Evolutionary conservation across 2,329 filamentous ascomycete genomes (phyloP), one percentile per base, ranked within the genome.

Genomic region (Triangularia setosa): DNA sequence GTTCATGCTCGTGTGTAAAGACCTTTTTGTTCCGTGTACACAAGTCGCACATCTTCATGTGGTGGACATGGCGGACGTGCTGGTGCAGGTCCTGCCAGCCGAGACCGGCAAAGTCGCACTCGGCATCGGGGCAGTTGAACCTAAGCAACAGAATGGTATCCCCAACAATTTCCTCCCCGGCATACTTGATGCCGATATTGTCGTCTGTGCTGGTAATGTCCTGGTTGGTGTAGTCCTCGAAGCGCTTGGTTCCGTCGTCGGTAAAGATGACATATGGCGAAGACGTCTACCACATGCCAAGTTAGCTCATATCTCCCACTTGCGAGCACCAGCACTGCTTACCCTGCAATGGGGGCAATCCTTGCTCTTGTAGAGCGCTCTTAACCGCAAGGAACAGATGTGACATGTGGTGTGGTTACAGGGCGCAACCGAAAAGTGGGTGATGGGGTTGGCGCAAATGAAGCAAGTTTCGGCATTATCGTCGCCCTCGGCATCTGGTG

Each of bases 371-470:
- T 98, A 99, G 54, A 99, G 80, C 0, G 94, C 95, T 71, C 95
- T 87, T 86, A 98, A 87, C 65, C 95, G 87, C 70, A 99, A 80
- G 9, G 93, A 90, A 77, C 95, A 99, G 69, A 98, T 97, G 79
- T 99, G 95, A 75, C 95, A 99, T 58, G 94, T 97, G 64, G 91
- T 86, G 79, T 99, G 95, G 77, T 97, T 98, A 79, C 95, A 99
- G 21, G 95, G 94, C 30, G 93, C 88, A 69, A 99, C 87, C 9
- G 93, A 90, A 71, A 92, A 88, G 79, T 98, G 93, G 58, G 90
- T 87, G 57, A 99, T 89, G 1, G 89, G 87, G 69, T 93, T 97
- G 63, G 95, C 94, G 78, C 95, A 99, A 73, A 99, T 99, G 78
- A 98, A 98, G 85, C 95, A 99, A 66, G 97, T 85, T 67, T 97